A percentile compares a stretch with the other conserved stretches of the same genome.
These are phyloP conservation scores for Thermothielavioides terrestris DNA, from an alignment of 495 filamentous ascomycete species.

Conservation along the genomic window DNA sequence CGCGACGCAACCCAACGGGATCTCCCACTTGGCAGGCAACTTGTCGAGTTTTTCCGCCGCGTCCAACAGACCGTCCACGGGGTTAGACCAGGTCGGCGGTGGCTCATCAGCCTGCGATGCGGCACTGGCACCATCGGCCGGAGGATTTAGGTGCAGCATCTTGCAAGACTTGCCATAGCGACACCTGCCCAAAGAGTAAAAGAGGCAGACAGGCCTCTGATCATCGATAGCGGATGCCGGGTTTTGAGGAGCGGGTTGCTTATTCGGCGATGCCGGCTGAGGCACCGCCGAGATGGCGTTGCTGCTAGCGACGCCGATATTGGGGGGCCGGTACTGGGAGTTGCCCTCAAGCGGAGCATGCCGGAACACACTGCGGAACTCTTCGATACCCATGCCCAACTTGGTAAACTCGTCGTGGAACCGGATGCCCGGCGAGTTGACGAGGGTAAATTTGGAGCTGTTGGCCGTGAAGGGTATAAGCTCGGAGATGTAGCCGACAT, in stretches of 20 bases:
- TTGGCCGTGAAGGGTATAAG: slow-evolving; percentile 41
- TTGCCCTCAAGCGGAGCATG: slow-evolving; percentile 20
- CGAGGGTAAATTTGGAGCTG: slow-evolving; percentile 42
- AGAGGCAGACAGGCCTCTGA: neutral
- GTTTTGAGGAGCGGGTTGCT: neutral
- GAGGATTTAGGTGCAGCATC: neutral
- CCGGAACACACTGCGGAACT: slow-evolving; percentile 40
- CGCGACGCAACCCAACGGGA: neutral
- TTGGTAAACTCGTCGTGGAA: slow-evolving; percentile 26
- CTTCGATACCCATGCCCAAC: slow-evolving; percentile 32
- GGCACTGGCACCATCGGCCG: too few relatives aligned
- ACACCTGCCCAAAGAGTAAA: slow-evolving; percentile 2
- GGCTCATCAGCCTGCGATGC: too few relatives aligned
- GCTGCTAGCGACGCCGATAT: neutral
- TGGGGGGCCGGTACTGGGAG: neutral
- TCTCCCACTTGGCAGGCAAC: neutral
- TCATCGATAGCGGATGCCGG: neutral
- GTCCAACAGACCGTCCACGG: neutral
- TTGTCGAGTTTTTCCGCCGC: neutral
- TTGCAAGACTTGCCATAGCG: slow-evolving; percentile 8
- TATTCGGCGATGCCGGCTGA: neutral
- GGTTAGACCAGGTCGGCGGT: too few relatives aligned
- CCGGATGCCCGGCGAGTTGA: slow-evolving; percentile 31
- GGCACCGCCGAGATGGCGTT: neutral
- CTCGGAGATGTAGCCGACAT: slow-evolving; percentile 49